A percentile compares a stretch with the other conserved stretches of the same genome.
These are phyloP conservation scores for Thelonectria olida DNA, from an alignment of 2,329 filamentous ascomycete genomes.

Conservation along the genomic window DNA sequence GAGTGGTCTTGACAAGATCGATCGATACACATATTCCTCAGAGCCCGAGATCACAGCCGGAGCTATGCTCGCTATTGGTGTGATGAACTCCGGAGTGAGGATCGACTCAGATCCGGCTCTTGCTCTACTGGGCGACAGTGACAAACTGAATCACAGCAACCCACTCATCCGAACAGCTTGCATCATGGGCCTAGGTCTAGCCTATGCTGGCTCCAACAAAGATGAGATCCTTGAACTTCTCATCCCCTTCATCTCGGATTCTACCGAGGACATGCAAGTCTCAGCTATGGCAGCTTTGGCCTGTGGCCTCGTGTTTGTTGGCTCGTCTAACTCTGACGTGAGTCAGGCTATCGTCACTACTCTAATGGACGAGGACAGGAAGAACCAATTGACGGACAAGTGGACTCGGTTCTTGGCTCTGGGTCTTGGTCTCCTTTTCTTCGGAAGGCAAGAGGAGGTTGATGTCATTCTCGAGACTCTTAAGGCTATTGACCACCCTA, in stretches of 20 bases:
- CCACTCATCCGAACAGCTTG: constrained; percentile 81
- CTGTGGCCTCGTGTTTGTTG: constrained; percentile 90
- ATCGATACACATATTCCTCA: constrained; percentile 87
- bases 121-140: constrained; percentile 82
- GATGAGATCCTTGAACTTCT: constrained; percentile 87
- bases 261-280: constrained; percentile 88
- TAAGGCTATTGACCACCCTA: constrained; percentile 96
- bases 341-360: constrained; percentile 93
- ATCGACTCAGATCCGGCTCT: constrained; percentile 90
- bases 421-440: constrained; percentile 91
- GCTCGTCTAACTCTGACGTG: constrained; percentile 89
- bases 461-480: constrained; percentile 96
- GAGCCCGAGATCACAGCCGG: constrained; percentile 89
- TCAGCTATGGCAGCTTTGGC: constrained; percentile 96
- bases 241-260: constrained; percentile 87
- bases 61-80: constrained; percentile 90
- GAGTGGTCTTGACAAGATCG: constrained; percentile 89
- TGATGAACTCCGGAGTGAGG: constrained; percentile 92
- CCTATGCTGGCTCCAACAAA: constrained; percentile 94
- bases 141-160: constrained; percentile 82
- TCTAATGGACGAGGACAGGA: constrained; percentile 91
- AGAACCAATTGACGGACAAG: constrained; percentile 92
- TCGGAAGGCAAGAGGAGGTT: constrained; percentile 97
- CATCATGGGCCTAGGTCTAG: constrained; percentile 95
- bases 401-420: constrained; percentile 98